A percentile compares a stretch with the other conserved stretches of the same genome.
Conservation (phyloP, 768 basidiomycete genomes). For the Tulasnella sp. region DNA sequence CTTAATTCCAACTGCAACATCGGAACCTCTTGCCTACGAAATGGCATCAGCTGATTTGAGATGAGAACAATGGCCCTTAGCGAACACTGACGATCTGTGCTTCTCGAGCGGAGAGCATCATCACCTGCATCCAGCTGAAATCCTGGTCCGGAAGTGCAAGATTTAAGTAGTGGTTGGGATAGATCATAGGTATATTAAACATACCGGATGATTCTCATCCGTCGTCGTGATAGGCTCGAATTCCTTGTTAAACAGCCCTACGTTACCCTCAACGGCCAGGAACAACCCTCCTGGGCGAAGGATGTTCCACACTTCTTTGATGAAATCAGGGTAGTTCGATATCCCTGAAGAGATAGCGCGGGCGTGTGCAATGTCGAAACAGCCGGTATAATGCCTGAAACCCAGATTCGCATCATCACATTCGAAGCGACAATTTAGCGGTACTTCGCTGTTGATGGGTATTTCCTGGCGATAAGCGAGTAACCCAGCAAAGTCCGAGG, state of each 20-base stretch:
- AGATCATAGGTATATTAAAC: too few species aligned
- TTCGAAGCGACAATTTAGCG: background rate
- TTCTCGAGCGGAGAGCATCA: too few species aligned
- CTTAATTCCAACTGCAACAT: too few species aligned
- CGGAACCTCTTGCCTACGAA: too few species aligned
- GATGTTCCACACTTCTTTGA: background rate
- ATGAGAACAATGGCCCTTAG: too few species aligned
- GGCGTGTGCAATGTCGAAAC: background rate
- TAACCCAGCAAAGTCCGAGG: background rate
- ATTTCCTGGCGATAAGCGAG: background rate
- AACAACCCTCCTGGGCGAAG: background rate
- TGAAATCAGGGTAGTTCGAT: background rate
- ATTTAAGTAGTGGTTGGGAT: too few species aligned
- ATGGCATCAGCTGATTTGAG: too few species aligned
- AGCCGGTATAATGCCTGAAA: background rate
- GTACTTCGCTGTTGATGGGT: background rate
- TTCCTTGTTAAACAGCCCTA: background rate
- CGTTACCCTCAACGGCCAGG: background rate
- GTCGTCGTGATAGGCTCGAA: conserved; percentile 6
- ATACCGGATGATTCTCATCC: background rate
- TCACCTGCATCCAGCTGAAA: too few species aligned
- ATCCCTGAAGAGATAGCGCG: background rate
- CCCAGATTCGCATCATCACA: conserved; percentile 9
- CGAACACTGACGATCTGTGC: too few species aligned
- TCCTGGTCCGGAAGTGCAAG: too few species aligned